Evolutionary conservation across 257 asterid genomes (phyloP).

Genomic region (Scutellaria minor): DNA sequence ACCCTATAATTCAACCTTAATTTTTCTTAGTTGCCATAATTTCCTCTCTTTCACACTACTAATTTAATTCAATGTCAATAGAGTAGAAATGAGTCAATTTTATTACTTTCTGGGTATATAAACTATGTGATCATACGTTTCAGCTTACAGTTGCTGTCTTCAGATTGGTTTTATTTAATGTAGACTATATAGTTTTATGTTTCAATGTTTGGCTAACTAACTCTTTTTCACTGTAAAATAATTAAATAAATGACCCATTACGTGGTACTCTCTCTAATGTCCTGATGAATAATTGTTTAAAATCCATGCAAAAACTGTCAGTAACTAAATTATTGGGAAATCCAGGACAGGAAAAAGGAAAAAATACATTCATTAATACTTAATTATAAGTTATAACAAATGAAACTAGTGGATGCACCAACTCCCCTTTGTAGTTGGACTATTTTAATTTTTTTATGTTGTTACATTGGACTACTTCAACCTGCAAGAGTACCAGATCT

Average conservation of each 20-base stretch:
- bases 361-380: too few species aligned
- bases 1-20: conserved; percentile 33
- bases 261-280: too few species aligned
- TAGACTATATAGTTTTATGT: neutral
- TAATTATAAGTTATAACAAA: neutral
- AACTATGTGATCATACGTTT: neutral
- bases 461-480: neutral
- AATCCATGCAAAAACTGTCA: neutral
- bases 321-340: neutral
- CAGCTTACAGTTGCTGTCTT: conserved; percentile 27
- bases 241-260: too few species aligned
- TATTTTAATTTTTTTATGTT: neutral
- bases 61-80: conserved; percentile 3
- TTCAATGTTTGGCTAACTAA: conserved; percentile 57
- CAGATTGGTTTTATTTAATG: conserved; percentile 30
- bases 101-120: neutral
- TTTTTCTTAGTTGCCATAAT: conserved; percentile 12
- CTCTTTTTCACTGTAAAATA: conserved; percentile 15
- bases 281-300: neutral
- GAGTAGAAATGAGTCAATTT: conserved; percentile 5
- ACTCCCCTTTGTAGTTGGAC: conserved; percentile 52
- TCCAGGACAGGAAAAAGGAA: neutral
- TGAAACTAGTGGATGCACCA: conserved; percentile 49
- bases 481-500: neutral
- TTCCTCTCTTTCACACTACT: conserved; percentile 30